Evolutionary conservation across 129 eudicot genomes (phyloP).

Genomic region (Flaveria trinervia): DNA sequence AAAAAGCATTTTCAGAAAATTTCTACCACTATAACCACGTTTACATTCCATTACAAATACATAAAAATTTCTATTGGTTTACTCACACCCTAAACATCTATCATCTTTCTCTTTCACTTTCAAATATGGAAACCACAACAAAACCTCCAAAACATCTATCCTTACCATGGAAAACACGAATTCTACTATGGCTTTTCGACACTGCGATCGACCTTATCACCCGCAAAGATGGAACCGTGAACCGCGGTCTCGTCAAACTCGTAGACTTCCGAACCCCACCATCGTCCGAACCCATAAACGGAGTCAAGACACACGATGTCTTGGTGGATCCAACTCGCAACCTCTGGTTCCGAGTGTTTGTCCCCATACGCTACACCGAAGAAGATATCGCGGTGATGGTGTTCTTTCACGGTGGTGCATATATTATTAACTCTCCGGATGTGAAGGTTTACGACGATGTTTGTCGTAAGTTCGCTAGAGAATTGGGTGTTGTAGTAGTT

Average conservation of each 20-base stretch:
- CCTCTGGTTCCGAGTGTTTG: slow-evolving; percentile 1
- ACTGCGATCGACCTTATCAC: not conserved
- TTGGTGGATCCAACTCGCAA: slow-evolving; percentile 9
- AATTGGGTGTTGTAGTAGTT: slow-evolving; percentile 23
- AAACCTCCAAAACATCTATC: not conserved
- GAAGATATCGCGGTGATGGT: slow-evolving; percentile 6
- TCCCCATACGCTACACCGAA: slow-evolving; percentile 2
- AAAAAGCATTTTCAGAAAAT: too few species aligned
- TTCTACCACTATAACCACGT: too few species aligned
- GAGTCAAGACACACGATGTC: slow-evolving; percentile 1
- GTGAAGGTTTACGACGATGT: slow-evolving; percentile 17
- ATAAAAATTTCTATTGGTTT: not conserved
- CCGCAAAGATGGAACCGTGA: not conserved
- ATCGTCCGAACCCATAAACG: not conserved
- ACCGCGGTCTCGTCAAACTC: not conserved
- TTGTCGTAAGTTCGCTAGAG: slow-evolving; percentile 25
- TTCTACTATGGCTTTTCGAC: not conserved
- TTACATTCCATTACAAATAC: not conserved
- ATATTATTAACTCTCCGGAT: slow-evolving; percentile 18
- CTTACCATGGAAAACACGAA: not conserved
- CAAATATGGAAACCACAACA: not conserved
- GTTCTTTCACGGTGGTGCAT: slow-evolving; percentile 35
- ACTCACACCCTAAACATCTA: not conserved
- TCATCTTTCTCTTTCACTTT: not conserved
- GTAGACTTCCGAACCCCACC: not conserved